Conservation (phyloP, 176 grass and related monocot genomes). For the Paspalum notatum region DNA sequence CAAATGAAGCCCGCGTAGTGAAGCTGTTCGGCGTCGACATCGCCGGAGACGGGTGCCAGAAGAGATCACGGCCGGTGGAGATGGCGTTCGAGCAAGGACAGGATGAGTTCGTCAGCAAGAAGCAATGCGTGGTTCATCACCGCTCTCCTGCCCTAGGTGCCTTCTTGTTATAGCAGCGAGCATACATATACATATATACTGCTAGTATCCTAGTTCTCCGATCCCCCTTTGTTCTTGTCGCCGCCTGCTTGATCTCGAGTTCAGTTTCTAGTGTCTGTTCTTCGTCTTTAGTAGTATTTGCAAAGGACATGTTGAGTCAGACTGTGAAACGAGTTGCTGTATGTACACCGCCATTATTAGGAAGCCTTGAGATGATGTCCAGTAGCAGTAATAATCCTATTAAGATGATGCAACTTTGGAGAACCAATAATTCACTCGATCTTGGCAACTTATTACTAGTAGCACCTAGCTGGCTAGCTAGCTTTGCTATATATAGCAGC, state of each 20-base stretch:
- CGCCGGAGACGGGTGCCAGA: slow-evolving; percentile 38
- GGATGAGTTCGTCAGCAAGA: slow-evolving; percentile 45
- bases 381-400: slow-evolving; percentile 23
- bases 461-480: not conserved
- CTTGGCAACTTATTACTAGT: not conserved
- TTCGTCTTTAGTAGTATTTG: slow-evolving; percentile 17
- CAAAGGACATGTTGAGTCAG: not conserved
- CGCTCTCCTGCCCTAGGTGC: slow-evolving; percentile 53
- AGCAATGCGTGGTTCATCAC: slow-evolving; percentile 45
- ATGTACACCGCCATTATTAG: slow-evolving; percentile 33
- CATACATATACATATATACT: not conserved
- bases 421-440: not conserved
- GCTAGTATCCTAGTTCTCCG: not conserved
- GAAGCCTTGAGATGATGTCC: not conserved
- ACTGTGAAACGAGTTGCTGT: slow-evolving; percentile 33
- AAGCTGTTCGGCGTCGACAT: slow-evolving; percentile 80
- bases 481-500: not conserved
- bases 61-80: slow-evolving; percentile 32
- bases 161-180: slow-evolving; percentile 43
- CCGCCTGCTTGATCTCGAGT: slow-evolving; percentile 10
- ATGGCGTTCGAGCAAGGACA: slow-evolving; percentile 27
- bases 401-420: slow-evolving; percentile 31
- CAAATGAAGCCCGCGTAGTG: slow-evolving; percentile 40
- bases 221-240: not conserved
- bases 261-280: slow-evolving; percentile 16